These are phyloP conservation scores for Mrakiaceae sp. DNA, from an alignment of 1,284 basidiomycete species.

Conservation along the genomic window DNA sequence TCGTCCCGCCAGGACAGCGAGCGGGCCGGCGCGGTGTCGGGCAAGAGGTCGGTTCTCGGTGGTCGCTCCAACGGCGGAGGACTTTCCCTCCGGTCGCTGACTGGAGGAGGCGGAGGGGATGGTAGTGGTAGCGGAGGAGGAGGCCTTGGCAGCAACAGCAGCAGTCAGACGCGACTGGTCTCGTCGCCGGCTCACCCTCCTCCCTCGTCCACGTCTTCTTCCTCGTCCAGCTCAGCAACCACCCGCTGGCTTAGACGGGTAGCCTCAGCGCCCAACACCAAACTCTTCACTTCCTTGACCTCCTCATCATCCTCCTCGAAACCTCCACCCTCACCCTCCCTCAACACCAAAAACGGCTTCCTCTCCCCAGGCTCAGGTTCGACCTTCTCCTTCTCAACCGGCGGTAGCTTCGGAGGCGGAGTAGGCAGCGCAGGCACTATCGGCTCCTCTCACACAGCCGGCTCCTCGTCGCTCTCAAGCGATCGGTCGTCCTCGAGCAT, in stretches of 20 bases:
- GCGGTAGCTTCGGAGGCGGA: not conserved
- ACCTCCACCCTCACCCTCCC: slow-evolving; percentile 38
- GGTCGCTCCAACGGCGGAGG: too few relatives aligned
- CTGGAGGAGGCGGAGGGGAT: too few relatives aligned
- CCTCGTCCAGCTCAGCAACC: slow-evolving; percentile 35
- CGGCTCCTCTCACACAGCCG: not conserved
- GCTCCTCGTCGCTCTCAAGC: slow-evolving; percentile 5
- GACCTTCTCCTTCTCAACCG: slow-evolving; percentile 15
- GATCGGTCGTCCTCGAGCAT: slow-evolving; percentile 18
- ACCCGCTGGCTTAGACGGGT: slow-evolving; percentile 84
- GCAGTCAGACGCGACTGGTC: slow-evolving; percentile 9
- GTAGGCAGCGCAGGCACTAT: too few relatives aligned
- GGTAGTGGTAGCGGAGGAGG: not conserved
- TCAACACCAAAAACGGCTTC: slow-evolving; percentile 56
- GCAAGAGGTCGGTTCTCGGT: too few relatives aligned
- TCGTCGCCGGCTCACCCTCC: slow-evolving; percentile 5
- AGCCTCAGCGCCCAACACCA: slow-evolving; percentile 91
- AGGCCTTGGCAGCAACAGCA: not conserved
- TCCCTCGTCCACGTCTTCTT: not conserved
- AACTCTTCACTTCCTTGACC: slow-evolving; percentile 59
- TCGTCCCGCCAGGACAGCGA: too few relatives aligned
- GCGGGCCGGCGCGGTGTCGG: too few relatives aligned
- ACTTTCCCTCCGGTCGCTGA: too few relatives aligned
- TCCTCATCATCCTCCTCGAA: slow-evolving; percentile 31
- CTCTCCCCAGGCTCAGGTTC: slow-evolving; percentile 44